These are phyloP conservation scores for Neurospora sp. DNA, from an alignment of 495 filamentous ascomycete genomes.

Conservation along the genomic window DNA sequence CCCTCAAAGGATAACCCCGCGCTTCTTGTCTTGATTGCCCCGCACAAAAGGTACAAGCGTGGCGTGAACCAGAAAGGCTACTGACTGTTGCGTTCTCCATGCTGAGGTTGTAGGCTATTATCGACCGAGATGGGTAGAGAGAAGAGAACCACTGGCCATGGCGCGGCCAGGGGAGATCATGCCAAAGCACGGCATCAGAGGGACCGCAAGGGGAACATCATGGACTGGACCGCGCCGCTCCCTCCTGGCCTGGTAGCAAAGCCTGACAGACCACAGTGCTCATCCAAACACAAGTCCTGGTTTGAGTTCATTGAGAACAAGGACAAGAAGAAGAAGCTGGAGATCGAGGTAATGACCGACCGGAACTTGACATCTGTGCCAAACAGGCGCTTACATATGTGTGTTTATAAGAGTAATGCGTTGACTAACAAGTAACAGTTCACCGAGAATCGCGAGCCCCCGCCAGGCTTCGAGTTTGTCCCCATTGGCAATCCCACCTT, in stretches of 20 bases:
- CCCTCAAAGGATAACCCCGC: neutral
- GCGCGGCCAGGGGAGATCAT: conserved; percentile 12
- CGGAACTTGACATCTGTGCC: neutral
- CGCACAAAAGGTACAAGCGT: neutral
- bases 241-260: conserved; percentile 21
- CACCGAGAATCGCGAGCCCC: conserved; percentile 39
- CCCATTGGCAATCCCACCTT: conserved; percentile 70
- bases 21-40: neutral
- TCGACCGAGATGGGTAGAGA: conserved; percentile 21
- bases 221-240: conserved; percentile 23
- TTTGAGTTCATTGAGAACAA: conserved; percentile 46
- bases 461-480: conserved; percentile 74
- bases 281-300: conserved; percentile 41
- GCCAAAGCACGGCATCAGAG: conserved; percentile 27
- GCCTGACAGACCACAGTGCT: conserved; percentile 23
- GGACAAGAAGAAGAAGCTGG: conserved; percentile 47
- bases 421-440: conserved; percentile 29
- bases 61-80: neutral
- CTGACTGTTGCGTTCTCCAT: neutral
- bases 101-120: conserved; percentile 1
- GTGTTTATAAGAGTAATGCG: neutral
- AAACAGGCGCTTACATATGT: neutral
- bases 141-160: conserved; percentile 14
- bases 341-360: conserved; percentile 31
- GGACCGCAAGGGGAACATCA: conserved; percentile 15